These are phyloP conservation scores for Zygosaccharomyces pseudorouxii DNA, from an alignment of 805 yeast species.

Conservation along the genomic window DNA sequence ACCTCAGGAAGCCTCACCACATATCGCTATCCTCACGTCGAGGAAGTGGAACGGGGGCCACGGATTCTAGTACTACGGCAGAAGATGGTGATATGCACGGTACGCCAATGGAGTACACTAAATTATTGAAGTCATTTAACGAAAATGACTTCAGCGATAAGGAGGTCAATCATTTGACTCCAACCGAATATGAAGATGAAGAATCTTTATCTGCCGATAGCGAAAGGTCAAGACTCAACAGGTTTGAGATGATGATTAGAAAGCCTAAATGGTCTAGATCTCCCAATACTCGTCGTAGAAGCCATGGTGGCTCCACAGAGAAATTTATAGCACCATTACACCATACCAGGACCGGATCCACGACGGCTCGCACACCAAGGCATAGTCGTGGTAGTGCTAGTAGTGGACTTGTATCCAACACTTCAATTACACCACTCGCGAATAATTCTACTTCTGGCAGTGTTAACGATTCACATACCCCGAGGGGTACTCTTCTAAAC, in stretches of 20 bases:
- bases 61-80: not conserved
- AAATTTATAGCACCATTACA: conserved; percentile 7
- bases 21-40: not conserved
- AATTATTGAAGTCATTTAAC: not conserved
- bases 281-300: conserved; percentile 14
- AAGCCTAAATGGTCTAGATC: conserved; percentile 22
- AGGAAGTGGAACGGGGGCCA: not conserved
- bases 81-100: not conserved
- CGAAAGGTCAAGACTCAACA: conserved; percentile 15
- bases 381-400: conserved; percentile 11
- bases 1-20: conserved; percentile 6
- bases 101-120: not conserved
- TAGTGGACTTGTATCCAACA: not conserved
- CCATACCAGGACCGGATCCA: conserved; percentile 5
- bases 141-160: not conserved
- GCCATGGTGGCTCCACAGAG: conserved; percentile 11
- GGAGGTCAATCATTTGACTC: conserved; percentile 3
- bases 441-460: not conserved
- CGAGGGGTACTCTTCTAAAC: conserved; percentile 10
- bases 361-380: conserved; percentile 5
- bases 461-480: not conserved
- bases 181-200: conserved; percentile 12
- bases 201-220: conserved; percentile 9
- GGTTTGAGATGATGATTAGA: conserved; percentile 24
- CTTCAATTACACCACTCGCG: not conserved